Percentiles rank a stretch among this genome's conserved stretches.
phyloP scores from a whole-genome alignment of 2,329 filamentous ascomycete genomes.

The Botrytis squamosa region DNA sequence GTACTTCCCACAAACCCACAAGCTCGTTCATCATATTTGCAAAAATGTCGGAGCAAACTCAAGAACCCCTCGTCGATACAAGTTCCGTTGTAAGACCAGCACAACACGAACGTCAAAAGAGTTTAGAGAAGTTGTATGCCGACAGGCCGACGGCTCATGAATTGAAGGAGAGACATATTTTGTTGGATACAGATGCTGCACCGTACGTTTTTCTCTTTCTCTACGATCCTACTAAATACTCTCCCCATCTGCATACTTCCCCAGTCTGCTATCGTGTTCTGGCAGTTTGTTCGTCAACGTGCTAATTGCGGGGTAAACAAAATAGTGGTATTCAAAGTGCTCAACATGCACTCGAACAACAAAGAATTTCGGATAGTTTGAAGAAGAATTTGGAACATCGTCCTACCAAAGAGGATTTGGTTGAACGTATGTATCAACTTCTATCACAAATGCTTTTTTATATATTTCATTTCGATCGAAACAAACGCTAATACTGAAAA shows the following conservation, averaged over 20 bases:
- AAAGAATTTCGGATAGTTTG: constrained; percentile 60
- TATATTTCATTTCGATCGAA: neutral
- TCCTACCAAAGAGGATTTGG: constrained; percentile 69
- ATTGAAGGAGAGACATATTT: constrained; percentile 66
- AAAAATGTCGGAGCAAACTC: constrained; percentile 27
- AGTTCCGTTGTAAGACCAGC: constrained; percentile 55
- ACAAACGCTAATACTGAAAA: neutral
- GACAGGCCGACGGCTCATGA: constrained; percentile 66
- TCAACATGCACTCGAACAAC: constrained; percentile 62
- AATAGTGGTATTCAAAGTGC: constrained; percentile 59
- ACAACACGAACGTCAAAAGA: constrained; percentile 57
- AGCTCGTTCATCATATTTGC: neutral
- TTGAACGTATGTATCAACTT: constrained; percentile 63
- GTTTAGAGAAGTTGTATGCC: constrained; percentile 69
- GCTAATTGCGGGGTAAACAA: constrained; percentile 32
- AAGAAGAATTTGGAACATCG: constrained; percentile 63
- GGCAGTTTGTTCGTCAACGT: neutral
- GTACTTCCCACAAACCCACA: neutral
- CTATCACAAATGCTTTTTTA: neutral
- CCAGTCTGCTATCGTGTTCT: neutral
- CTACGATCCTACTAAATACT: neutral
- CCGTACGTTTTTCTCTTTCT: constrained; percentile 49
- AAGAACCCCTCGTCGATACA: constrained; percentile 39
- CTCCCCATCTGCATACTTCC: neutral
- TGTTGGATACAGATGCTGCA: constrained; percentile 65